phyloP scores from a whole-genome alignment of 768 basidiomycete species.

The Harrya chromipes region DNA sequence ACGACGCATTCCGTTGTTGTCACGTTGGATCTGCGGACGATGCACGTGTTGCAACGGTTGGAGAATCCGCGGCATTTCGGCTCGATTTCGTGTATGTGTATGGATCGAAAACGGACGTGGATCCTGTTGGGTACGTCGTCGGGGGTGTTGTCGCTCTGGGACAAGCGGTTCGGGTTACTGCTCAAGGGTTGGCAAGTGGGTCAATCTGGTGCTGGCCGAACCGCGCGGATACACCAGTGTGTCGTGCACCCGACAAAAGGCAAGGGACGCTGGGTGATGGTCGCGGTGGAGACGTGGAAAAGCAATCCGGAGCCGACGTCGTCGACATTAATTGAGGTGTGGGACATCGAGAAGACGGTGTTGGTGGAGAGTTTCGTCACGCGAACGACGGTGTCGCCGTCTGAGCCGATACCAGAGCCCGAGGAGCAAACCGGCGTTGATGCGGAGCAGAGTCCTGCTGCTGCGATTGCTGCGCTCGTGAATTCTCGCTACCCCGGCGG shows the following conservation, averaged over 20 bases:
- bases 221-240: conserved; percentile 67
- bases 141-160: conserved; percentile 89
- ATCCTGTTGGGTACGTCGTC: conserved; percentile 82
- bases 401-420: conserved; percentile 53
- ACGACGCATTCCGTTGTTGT: conserved; percentile 78
- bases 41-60: conserved; percentile 73
- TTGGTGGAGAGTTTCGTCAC: conserved; percentile 80
- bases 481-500: conserved; percentile 53
- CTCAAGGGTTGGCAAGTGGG: conserved; percentile 87
- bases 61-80: conserved; percentile 85
- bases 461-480: conserved; percentile 79
- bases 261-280: conserved; percentile 86
- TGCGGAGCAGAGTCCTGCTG: conserved; percentile 61
- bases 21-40: conserved; percentile 80
- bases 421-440: conserved; percentile 50
- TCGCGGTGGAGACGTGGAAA: conserved; percentile 62
- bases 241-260: conserved; percentile 84
- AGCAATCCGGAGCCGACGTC: conserved; percentile 38
- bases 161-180: conserved; percentile 87
- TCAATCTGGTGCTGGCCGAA: conserved; percentile 46
- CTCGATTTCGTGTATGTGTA: conserved; percentile 78
- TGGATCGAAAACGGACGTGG: conserved; percentile 86
- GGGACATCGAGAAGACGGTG: conserved; percentile 83
- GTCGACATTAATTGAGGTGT: conserved; percentile 70
- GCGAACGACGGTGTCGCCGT: conserved; percentile 41